phyloP scores from a whole-genome alignment of 805 yeast genomes.

The Ogataea angusta region DNA sequence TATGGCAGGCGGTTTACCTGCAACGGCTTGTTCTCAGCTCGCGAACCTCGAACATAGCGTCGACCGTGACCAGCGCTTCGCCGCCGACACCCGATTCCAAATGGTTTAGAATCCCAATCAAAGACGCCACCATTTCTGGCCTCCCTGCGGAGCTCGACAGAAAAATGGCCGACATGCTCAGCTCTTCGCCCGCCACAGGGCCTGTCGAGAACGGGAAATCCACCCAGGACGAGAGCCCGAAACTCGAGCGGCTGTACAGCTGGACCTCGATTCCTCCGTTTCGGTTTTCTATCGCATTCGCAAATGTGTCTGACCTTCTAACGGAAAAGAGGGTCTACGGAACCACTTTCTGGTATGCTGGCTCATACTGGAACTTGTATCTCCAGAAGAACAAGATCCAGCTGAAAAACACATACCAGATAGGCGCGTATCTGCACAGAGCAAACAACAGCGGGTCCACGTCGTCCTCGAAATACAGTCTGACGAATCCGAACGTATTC shows the following conservation, averaged over 20 bases:
- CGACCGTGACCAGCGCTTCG: slow-evolving; percentile 23
- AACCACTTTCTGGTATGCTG: slow-evolving; percentile 57
- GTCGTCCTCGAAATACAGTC: slow-evolving; percentile 38
- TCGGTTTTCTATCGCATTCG: slow-evolving; percentile 51
- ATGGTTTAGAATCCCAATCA: slow-evolving; percentile 43
- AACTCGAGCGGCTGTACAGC: slow-evolving; percentile 24
- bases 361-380: slow-evolving; percentile 57
- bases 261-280: slow-evolving; percentile 51
- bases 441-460: slow-evolving; percentile 36
- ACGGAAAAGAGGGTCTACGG: slow-evolving; percentile 49
- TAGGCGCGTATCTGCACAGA: slow-evolving; percentile 56
- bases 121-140: slow-evolving; percentile 47
- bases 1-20: slow-evolving; percentile 47
- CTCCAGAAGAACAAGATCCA: slow-evolving; percentile 44
- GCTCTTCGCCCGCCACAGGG: slow-evolving; percentile 13
- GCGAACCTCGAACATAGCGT: slow-evolving; percentile 29
- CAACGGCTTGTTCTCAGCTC: slow-evolving; percentile 38
- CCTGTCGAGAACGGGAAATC: slow-evolving; percentile 24
- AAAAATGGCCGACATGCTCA: slow-evolving; percentile 24
- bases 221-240: slow-evolving; percentile 22
- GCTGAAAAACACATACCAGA: slow-evolving; percentile 42
- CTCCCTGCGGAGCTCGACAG: slow-evolving; percentile 37
- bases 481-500: slow-evolving; percentile 38
- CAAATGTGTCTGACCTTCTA: slow-evolving; percentile 42
- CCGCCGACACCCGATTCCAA: slow-evolving; percentile 30